Evolutionary conservation across 2,329 filamentous ascomycete genomes (phyloP), one percentile per base, ranked within the genome.

Genomic region (Pseudopyrenochaeta lycopersici): DNA sequence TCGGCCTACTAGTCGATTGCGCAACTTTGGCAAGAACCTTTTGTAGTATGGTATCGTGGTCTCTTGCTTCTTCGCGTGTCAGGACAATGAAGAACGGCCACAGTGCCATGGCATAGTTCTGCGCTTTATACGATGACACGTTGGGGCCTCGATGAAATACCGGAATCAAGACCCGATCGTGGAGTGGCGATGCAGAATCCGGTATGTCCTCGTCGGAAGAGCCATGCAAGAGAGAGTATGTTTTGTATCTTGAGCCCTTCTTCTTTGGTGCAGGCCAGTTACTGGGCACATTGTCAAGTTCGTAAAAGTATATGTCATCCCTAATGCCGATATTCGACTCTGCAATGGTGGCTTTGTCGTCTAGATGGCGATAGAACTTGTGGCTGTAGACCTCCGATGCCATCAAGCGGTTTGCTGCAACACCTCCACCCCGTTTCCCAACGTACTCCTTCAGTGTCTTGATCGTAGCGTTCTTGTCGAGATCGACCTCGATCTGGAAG

Each of bases 331-430:
- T 93, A 45, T 78, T 79, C 42, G 88, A 86, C 50, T 97, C 92
- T 0, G 87, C 87, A 9, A 93, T 87, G 7, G 81, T 79, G 17
- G 63, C 61, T 10, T 63, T 54, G 66, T 97, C 90, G 20, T 91
- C 85, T 62, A 95, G 92, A 44, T 91, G 84, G 70, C 92, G 94
- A 81, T 93, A 98, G 75, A 97, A 93, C 64, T 89, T 92, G 63
- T 87, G 82, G 63, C 87, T 90, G 73, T 91, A 96, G 45, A 96
- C 87, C 68, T 99, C 95, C 1, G 87, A 88, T 12, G 88, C 88
- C 70, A 97, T 87, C n/a, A 97, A 72, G 11, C 86, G 84, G 42
- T 88, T 83, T 44, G 81, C 71, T 49, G 78, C 55, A 84, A 86
- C 66, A 69, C 78, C 63, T 68, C 79, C 65, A 67, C 85, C 78